Base-by-base conservation (phyloP, 352 stramenopile genomes). In the Pythium sukuiense region DNA sequence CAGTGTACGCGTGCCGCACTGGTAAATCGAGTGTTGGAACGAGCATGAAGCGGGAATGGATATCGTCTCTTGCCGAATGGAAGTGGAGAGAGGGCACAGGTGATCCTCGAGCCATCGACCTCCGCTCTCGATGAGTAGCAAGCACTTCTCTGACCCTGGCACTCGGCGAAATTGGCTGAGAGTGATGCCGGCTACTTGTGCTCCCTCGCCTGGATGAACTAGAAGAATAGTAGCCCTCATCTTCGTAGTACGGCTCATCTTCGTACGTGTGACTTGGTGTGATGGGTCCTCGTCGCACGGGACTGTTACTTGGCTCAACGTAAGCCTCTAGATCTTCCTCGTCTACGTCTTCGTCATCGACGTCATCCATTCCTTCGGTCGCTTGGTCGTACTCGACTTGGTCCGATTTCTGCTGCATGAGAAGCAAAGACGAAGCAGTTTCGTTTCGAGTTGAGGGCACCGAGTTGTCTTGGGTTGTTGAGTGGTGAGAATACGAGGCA, bases 131-230 rank as follows among this genome's bases (percentile, higher is more conserved):
- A 5, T 69, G 63, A 13, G 39, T 56, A 1, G 77, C 73, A 11
- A 91, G 45, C 1, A 77, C 79, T 46, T 86, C 79, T 33, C 83
- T 76, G 32, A 91, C 59, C 57, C 76, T 74, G n/a, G 82, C 80
- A 41, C 76, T 91, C 0, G 80, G 70, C 55, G 83, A 91, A 46
- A 91, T 61, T 11, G 69, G 39, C 13, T 72, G 26, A 0, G 55
- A 72, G 37, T 35, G 52, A 30, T 52, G 58, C 13, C 45, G 63
- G 7, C 18, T 41, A 11, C 52, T 55, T 3, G 41, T 11, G 2
- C 35, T 43, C 14, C 64, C 75, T 49, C 62, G 66, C 55, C 52
- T 66, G 8, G 63, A 63, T n/a, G 66, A 54, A 4, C 55, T 67
- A 54, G 73, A 56, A 12, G 70, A 61, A 24, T 58, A 55, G 32